Percentiles rank a stretch among this genome's conserved stretches.
phyloP scores from a whole-genome alignment of 495 filamentous ascomycete genomes.

The Parmelia sp. region DNA sequence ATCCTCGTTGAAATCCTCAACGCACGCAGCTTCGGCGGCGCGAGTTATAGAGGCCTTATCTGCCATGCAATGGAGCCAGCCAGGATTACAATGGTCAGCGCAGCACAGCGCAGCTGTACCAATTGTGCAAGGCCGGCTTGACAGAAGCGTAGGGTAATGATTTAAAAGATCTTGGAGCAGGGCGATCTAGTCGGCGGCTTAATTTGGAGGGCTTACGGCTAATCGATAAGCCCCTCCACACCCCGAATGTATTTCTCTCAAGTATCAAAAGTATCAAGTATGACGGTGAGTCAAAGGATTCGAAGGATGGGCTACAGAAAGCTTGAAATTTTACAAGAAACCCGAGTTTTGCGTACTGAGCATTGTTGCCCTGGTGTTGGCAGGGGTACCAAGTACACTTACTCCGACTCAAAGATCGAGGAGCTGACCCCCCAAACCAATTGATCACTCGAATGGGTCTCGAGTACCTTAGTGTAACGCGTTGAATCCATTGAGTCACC shows the following conservation, averaged over 20 bases:
- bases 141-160: neutral
- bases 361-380: neutral
- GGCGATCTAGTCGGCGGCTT: neutral
- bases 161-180: neutral
- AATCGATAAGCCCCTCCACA: constrained; percentile 4
- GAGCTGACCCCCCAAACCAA: neutral
- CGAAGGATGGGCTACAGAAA: constrained; percentile 1
- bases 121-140: constrained; percentile 17
- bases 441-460: neutral
- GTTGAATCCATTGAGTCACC: neutral
- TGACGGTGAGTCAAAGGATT: neutral
- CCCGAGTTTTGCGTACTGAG: neutral
- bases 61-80: constrained; percentile 19
- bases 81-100: constrained; percentile 16
- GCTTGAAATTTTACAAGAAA: neutral
- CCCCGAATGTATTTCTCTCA: neutral
- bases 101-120: constrained; percentile 19
- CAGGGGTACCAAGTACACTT: neutral
- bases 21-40: constrained; percentile 36
- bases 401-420: neutral
- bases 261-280: neutral
- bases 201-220: neutral
- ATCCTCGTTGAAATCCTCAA: constrained; percentile 55
- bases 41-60: constrained; percentile 22
- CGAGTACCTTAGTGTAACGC: neutral